Conservation (phyloP, 176 grass and related monocot species). For the Musa itinerans region DNA sequence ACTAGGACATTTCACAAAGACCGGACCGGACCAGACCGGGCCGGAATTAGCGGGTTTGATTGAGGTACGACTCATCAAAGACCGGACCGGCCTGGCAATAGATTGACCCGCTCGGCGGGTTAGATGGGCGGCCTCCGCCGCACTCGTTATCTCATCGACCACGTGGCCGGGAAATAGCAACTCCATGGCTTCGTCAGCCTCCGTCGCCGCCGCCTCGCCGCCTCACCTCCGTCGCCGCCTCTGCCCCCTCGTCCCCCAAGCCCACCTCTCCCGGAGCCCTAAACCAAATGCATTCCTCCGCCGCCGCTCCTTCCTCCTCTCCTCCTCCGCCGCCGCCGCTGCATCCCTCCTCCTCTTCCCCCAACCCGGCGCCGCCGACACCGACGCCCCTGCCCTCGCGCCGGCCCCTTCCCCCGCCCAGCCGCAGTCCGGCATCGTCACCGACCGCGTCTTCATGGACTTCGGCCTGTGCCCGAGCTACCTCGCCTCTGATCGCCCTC, state of each 20-base stretch:
- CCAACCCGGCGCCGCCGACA: conserved; percentile 3
- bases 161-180: background rate
- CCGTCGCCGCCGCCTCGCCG: background rate
- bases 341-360: conserved; percentile 16
- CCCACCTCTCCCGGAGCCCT: background rate
- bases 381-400: background rate
- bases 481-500: conserved; percentile 57
- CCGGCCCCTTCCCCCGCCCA: conserved; percentile 16
- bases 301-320: conserved; percentile 23
- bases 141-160: conserved; percentile 1
- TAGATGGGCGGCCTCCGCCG: background rate
- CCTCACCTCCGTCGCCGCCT: conserved; percentile 15
- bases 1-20: no score
- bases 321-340: conserved; percentile 22
- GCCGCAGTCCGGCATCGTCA: conserved; percentile 37
- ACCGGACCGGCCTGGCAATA: no score
- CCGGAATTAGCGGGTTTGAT: no score
- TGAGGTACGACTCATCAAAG: no score
- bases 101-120: background rate
- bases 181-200: background rate
- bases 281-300: background rate
- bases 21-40: no score
- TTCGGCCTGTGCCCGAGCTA: conserved; percentile 79
- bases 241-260: conserved; percentile 6
- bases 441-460: conserved; percentile 88